Conservation (phyloP, 2,329 filamentous ascomycete species). For the Hypoxylon sp. region DNA sequence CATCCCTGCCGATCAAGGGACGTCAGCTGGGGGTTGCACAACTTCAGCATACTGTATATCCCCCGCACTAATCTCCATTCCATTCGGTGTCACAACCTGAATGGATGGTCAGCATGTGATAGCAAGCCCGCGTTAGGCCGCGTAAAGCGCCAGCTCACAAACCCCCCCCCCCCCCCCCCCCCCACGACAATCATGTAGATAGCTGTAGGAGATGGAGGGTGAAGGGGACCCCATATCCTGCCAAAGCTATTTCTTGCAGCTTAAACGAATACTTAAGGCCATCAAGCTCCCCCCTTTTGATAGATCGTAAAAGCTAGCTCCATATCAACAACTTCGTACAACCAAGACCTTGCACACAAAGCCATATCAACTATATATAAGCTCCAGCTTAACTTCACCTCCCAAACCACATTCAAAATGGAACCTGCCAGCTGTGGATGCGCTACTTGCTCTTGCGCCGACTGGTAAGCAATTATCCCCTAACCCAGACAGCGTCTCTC, state of each 20-base stretch:
- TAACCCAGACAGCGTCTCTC: background rate
- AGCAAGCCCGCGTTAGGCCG: constrained; percentile 29
- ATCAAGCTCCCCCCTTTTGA: constrained; percentile 46
- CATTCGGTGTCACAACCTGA: constrained; percentile 29
- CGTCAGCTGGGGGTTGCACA: constrained; percentile 36
- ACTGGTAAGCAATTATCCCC: constrained; percentile 44
- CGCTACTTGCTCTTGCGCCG: constrained; percentile 49
- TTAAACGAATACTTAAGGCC: constrained; percentile 43
- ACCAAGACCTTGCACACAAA: constrained; percentile 20
- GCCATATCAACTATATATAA: constrained; percentile 29
- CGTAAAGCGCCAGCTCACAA: constrained; percentile 41
- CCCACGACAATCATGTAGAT: constrained; percentile 31
- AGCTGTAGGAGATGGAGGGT: constrained; percentile 26
- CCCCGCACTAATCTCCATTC: constrained; percentile 40
- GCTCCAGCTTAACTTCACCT: constrained; percentile 26
- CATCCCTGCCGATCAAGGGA: constrained; percentile 26
- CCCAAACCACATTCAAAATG: constrained; percentile 42
- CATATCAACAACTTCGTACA: constrained; percentile 25
- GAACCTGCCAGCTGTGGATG: constrained; percentile 50
- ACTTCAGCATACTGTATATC: constrained; percentile 29
- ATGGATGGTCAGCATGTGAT: constrained; percentile 43
- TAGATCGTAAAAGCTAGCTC: constrained; percentile 23
- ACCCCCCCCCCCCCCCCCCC: constrained; percentile 19
- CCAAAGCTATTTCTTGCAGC: constrained; percentile 27
- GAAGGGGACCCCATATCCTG: constrained; percentile 21